These are phyloP conservation scores for Elymus sibiricus DNA, from an alignment of 176 grass and related monocot species.

Conservation along the genomic window DNA sequence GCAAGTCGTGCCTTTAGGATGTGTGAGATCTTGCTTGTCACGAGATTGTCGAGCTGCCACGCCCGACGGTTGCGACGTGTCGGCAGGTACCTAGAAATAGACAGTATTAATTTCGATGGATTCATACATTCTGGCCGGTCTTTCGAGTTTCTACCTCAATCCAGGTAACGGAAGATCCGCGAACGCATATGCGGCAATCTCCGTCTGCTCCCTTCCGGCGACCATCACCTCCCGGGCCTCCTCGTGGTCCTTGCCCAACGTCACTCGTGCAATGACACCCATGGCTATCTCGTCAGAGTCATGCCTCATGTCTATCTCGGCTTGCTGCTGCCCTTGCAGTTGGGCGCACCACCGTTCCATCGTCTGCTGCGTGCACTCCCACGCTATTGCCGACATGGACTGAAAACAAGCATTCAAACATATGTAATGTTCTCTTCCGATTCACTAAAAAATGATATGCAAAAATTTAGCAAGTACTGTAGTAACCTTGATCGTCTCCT, in stretches of 20 bases:
- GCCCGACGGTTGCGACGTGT: slow-evolving; percentile 18
- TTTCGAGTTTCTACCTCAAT: neutral
- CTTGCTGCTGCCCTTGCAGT: neutral
- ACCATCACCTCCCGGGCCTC: slow-evolving; percentile 20
- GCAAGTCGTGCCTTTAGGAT: slow-evolving; percentile 25
- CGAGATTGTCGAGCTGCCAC: slow-evolving; percentile 8
- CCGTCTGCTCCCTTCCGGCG: slow-evolving; percentile 19
- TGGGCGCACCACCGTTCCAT: neutral
- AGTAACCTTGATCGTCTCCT: slow-evolving; percentile 55
- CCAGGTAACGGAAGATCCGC: slow-evolving; percentile 24
- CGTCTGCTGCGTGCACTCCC: slow-evolving; percentile 6
- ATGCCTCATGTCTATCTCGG: too few species aligned
- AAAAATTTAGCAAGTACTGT: neutral
- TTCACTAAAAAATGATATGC: too few species aligned
- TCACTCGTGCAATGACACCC: slow-evolving; percentile 26
- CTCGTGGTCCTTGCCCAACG: slow-evolving; percentile 28
- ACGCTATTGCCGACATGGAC: slow-evolving; percentile 4
- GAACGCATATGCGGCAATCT: neutral
- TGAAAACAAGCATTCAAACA: too few species aligned
- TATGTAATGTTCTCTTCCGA: too few species aligned
- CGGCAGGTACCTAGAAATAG: slow-evolving; percentile 30
- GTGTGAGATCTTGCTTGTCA: slow-evolving; percentile 11
- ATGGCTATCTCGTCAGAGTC: too few species aligned
- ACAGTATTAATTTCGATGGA: neutral
- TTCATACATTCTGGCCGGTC: too few species aligned